Evolutionary conservation across 148 eudicot species (phyloP), one percentile per base, ranked within the genome.

Genomic region (Camellia sinensis): DNA sequence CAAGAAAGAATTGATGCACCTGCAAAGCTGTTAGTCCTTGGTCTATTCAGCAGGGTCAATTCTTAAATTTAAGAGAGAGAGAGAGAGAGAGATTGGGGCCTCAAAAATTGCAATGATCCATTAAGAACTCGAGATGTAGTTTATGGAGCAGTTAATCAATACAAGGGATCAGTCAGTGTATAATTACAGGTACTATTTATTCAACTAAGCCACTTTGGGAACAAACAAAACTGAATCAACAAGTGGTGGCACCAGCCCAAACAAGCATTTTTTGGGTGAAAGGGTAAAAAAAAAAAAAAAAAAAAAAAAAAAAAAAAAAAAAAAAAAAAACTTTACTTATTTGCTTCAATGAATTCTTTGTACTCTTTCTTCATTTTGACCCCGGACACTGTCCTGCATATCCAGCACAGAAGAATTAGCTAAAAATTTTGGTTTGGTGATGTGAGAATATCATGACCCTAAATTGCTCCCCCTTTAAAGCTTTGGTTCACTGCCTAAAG

Each of bases 291-390:
- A 53, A 14, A 69, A 59, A 12, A 14, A n/a, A 11, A 75, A 61
- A 37, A 67, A 62, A 71, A 41, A 59, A n/a, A 29, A 53, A 52
- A n/a, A 74, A 56, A 18, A 65, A 37, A 6, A 66, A 3, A 77
- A 60, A 75, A 68, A 21, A 56, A 37, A 71, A 52, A 48, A 75
- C 67, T 84, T 90, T 85, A 93, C 85, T 91, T 93, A 72, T 92
- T 92, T 73, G 88, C 81, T 87, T 85, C 97, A 74, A 96, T 96
- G 72, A 96, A 91, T 74, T 96, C 99, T 84, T 91, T 84, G 92
- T 96, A 96, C 88, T 96, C 98, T 91, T 87, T 96, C 99, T 96
- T 96, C 99, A 96, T 96, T 76, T 96, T 96, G 80, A 96, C 99
- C 79, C 99, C 99, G 4, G 99, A 78, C 41, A 96, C 89, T 54